Percentiles rank a stretch among this genome's conserved stretches.
Evolutionary conservation across 1,284 basidiomycete species (phyloP).

Genomic region (Taiwanofungus camphoratus): DNA sequence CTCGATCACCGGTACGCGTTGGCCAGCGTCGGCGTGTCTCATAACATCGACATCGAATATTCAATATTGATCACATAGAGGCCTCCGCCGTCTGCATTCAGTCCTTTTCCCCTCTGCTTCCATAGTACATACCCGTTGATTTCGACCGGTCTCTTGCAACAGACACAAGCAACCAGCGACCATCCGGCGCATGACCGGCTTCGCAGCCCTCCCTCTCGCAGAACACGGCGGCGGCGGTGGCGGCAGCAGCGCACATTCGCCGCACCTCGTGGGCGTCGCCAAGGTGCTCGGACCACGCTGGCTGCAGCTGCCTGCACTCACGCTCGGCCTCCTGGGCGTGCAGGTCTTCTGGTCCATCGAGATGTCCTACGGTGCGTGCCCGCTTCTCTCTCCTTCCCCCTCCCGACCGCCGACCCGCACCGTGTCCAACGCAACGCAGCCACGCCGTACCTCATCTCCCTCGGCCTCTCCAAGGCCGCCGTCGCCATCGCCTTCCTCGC

Average conservation of each 20-base stretch:
- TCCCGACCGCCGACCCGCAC: too few species aligned
- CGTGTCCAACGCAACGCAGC: conserved; percentile 33
- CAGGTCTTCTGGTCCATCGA: conserved; percentile 89
- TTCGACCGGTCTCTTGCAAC: too few species aligned
- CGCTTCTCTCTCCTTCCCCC: not conserved
- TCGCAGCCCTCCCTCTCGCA: conserved; percentile 34
- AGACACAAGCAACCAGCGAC: too few species aligned
- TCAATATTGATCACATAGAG: too few species aligned
- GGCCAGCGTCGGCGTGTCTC: too few species aligned
- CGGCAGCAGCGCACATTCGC: conserved; percentile 25
- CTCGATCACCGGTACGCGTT: too few species aligned
- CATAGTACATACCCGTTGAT: too few species aligned
- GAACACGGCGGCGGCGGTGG: conserved; percentile 29
- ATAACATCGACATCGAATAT: too few species aligned
- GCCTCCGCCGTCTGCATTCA: too few species aligned
- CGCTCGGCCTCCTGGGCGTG: conserved; percentile 74
- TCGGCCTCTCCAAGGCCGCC: conserved; percentile 82
- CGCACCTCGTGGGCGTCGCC: conserved; percentile 51
- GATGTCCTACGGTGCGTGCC: conserved; percentile 75
- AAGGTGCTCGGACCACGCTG: conserved; percentile 55
- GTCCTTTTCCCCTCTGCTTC: too few species aligned
- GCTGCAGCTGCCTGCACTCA: conserved; percentile 66
- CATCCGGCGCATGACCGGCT: conserved; percentile 46
- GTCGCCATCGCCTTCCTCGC: conserved; percentile 94
- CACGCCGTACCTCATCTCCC: conserved; percentile 88